These are phyloP conservation scores for Aschersonia sp. DNA, from an alignment of 2,329 filamentous ascomycete species.

Conservation along the genomic window DNA sequence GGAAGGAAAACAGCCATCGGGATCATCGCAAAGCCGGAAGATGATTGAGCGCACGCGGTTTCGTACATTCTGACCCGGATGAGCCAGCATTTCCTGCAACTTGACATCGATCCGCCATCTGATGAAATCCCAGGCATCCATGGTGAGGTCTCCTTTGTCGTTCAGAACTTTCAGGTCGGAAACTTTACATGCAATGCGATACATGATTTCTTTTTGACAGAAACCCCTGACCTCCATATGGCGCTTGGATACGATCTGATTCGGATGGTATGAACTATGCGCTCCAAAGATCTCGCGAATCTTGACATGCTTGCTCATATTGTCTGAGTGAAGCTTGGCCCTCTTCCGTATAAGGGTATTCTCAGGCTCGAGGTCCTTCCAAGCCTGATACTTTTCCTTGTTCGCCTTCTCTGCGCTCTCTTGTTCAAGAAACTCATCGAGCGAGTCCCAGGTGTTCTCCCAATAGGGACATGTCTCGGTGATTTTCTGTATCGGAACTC, in stretches of 20 bases:
- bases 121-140: constrained; percentile 23
- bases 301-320: constrained; percentile 17
- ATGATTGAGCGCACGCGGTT: constrained; percentile 6
- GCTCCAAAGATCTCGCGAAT: constrained; percentile 19
- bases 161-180: constrained; percentile 15
- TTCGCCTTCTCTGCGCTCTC: constrained; percentile 9
- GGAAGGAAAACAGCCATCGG: neutral
- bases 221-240: constrained; percentile 16
- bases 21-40: constrained; percentile 6
- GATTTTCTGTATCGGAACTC: constrained; percentile 14
- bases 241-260: constrained; percentile 19
- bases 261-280: constrained; percentile 17
- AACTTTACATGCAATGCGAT: constrained; percentile 18
- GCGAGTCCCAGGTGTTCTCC: constrained; percentile 14
- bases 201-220: constrained; percentile 20
- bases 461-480: constrained; percentile 15
- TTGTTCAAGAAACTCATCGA: constrained; percentile 13
- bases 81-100: constrained; percentile 3
- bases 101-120: constrained; percentile 17
- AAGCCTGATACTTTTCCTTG: constrained; percentile 6
- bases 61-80: constrained; percentile 4
- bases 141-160: constrained; percentile 11
- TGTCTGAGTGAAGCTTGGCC: constrained; percentile 14
- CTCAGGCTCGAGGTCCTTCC: constrained; percentile 1
- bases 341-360: constrained; percentile 4